Evolutionary conservation across 1,139 yeast genomes (phyloP), one percentile per base, ranked within the genome.

Genomic region (Debaryomycetaceae sp.): DNA sequence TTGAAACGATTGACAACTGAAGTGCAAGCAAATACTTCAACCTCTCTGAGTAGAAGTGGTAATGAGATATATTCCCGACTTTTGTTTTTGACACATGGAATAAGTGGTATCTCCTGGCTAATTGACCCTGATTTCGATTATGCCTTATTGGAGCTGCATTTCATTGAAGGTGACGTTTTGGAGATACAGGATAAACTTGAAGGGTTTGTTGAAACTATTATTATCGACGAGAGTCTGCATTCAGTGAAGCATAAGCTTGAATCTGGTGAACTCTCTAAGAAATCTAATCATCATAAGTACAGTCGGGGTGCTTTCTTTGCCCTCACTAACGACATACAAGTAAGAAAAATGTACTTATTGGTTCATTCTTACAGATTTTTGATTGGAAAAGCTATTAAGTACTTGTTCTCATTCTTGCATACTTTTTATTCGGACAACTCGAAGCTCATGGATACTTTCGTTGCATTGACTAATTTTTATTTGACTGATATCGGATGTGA

Each of bases 401-500:
- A 75, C 49, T 59, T 89, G 46, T 54, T 62, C 3, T 59, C 67
- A 4, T 64, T 76, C 40, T 76, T 76, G 41, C 81, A 77, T 40
- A 22, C 11, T 8, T 22, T 22, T 11, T 22, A 22, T 11, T 22
- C 26, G 11, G 89, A 86, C 47, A 85, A 87, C 47, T 78, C 87
- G n/a, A 78, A 79, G 14, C 61, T 87, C 15, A 78, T 83, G 58
- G 81, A 81, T 50, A 80, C 81, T 34, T 70, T 84, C 36, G 63
- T 89, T 35, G 79, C 81, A 53, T 83, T 83, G 2, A 59, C 85
- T 40, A 81, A 85, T 50, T 80, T 85, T 8, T 92, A 95, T 89
- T 79, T 92, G 47, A 76, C 87, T 14, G 95, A 89, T 57, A 85
- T 86, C 19, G 95, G 96, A 1, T 73, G 79, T 46, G 95, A 87